These are phyloP conservation scores for Phytophthora citricola DNA, from an alignment of 352 stramenopile genomes.

Conservation along the genomic window DNA sequence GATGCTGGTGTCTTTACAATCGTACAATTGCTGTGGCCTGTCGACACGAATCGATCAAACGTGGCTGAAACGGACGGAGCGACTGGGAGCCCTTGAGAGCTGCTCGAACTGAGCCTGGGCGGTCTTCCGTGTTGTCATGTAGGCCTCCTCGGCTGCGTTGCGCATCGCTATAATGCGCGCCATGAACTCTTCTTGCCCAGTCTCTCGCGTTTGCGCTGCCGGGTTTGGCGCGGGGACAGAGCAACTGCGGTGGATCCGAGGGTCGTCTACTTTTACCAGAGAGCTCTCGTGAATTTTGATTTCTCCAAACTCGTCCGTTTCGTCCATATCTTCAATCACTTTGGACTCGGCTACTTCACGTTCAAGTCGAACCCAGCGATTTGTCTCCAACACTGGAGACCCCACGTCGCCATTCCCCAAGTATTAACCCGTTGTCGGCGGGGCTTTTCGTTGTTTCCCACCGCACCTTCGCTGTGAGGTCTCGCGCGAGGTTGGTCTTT, in stretches of 20 bases:
- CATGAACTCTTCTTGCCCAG: slow-evolving; percentile 30
- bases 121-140: slow-evolving; percentile 43
- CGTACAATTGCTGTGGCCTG: slow-evolving; percentile 25
- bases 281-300: slow-evolving; percentile 21
- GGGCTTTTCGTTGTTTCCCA: slow-evolving; percentile 4
- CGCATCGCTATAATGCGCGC: slow-evolving; percentile 67
- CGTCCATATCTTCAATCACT: slow-evolving; percentile 13
- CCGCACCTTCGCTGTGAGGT: slow-evolving; percentile 18
- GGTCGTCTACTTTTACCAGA: slow-evolving; percentile 17
- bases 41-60: slow-evolving; percentile 9
- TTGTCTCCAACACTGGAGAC: slow-evolving; percentile 7
- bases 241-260: slow-evolving; percentile 18
- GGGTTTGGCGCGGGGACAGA: slow-evolving; percentile 12
- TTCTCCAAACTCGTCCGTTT: slow-evolving; percentile 23
- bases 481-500: slow-evolving; percentile 3
- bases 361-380: slow-evolving; percentile 25
- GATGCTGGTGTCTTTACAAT: slow-evolving; percentile 1
- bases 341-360: slow-evolving; percentile 9
- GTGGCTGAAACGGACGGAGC: slow-evolving; percentile 21
- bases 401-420: slow-evolving; percentile 20
- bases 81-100: slow-evolving; percentile 15
- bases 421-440: slow-evolving; percentile 23
- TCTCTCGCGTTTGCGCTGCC: slow-evolving; percentile 1
- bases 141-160: slow-evolving; percentile 60
- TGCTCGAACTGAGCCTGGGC: slow-evolving; percentile 23